Evolutionary conservation across 2,329 filamentous ascomycete genomes (phyloP), one percentile per base, ranked within the genome.

Genomic region (Phialemonium atrogriseum): DNA sequence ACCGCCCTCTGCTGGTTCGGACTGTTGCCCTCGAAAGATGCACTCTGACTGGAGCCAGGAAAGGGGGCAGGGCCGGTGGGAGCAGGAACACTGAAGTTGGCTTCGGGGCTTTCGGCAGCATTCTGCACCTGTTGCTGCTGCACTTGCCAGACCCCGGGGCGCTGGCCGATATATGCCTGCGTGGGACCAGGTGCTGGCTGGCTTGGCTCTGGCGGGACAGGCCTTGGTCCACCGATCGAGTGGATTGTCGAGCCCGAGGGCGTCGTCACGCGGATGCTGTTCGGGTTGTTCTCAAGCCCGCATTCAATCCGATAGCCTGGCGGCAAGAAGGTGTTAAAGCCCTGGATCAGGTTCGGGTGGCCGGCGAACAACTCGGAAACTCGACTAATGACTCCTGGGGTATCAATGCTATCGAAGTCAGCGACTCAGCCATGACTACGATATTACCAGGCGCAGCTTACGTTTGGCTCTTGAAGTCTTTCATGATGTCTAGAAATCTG

Each of bases 401-500:
- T 98, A 54, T 98, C 91, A 48, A 98, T 98, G 4, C 83, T 80
- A 36, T 16, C 16, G 7, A 27, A 3, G 27, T 45, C 38, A 48
- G 47, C 34, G 8, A 27, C 11, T n/a, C n/a, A n/a, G n/a, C n/a
- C n/a, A n/a, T n/a, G n/a, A n/a, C n/a, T n/a, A n/a, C n/a, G n/a
- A n/a, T n/a, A n/a, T n/a, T n/a, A n/a, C n/a, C n/a, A n/a, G 4
- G 20, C 6, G 34, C 9, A 10, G 71, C 82, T 62, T 66, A 88
- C 75, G 88, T 87, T 61, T 94, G 89, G 48, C 87, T 94, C 61
- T 98, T 98, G 57, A 98, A 98, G 48, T 98, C 91, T 52, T 98
- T 98, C 91, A 98, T 98, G 29, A 98, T 98, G 47, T 98, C 91
- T 27, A 98, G 64, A 48, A 98, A 96, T 22, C 84, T 73, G 50